Evolutionary conservation across 23 red algal genomes (phyloP).

Genomic region (Gracilaria vermiculophylla): DNA sequence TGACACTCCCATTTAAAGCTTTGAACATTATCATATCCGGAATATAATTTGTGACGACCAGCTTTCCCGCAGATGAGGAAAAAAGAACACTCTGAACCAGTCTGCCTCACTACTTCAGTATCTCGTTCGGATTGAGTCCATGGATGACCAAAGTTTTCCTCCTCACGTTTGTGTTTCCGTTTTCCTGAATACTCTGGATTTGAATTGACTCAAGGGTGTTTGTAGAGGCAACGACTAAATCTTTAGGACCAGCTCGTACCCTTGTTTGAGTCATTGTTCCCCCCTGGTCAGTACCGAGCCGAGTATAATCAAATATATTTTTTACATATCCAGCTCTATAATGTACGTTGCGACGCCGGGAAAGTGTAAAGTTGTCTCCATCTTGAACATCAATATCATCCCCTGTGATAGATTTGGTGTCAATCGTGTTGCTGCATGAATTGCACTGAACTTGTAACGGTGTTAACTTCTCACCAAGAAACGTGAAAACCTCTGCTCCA

Average conservation of each 20-base stretch:
- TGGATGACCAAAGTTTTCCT: not conserved
- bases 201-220: too few species aligned
- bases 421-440: not conserved
- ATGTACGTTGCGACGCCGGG: not conserved
- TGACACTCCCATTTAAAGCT: not conserved
- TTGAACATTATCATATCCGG: conserved; percentile 19
- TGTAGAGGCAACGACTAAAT: not conserved
- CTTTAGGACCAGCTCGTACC: too few species aligned
- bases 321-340: not conserved
- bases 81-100: not conserved
- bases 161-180: too few species aligned
- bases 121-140: not conserved
- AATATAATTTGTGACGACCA: not conserved
- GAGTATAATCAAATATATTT: not conserved
- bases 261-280: not conserved
- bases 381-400: not conserved
- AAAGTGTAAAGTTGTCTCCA: not conserved
- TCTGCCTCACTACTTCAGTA: not conserved
- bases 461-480: not conserved
- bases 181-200: too few species aligned
- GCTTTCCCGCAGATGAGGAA: not conserved
- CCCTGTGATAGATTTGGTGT: not conserved
- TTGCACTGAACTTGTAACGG: not conserved
- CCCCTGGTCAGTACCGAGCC: not conserved
- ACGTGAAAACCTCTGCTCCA: not conserved